Conservation (phyloP, 108 stramenopile species). For the Pseudonitzschia pungens region DNA sequence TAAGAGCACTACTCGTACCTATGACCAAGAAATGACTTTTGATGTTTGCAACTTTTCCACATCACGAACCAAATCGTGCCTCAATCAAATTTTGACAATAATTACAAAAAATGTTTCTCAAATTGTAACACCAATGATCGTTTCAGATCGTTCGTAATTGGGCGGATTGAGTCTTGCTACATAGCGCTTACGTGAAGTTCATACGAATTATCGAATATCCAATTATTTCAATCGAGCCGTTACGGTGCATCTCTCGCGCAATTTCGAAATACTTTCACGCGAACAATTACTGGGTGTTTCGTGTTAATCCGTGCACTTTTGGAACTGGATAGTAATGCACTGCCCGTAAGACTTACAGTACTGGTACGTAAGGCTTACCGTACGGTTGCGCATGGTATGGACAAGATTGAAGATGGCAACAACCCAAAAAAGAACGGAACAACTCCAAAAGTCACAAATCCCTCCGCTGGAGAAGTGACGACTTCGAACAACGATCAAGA, state of each 20-base stretch:
- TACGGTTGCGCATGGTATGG: too few species aligned
- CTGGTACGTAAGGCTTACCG: too few species aligned
- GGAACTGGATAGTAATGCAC: too few species aligned
- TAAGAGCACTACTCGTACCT: too few species aligned
- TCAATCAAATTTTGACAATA: too few species aligned
- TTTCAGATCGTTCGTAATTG: not conserved
- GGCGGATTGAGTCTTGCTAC: not conserved
- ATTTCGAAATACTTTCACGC: not conserved
- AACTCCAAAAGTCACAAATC: not conserved
- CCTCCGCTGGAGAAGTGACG: not conserved
- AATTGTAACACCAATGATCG: not conserved
- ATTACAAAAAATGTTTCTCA: not conserved
- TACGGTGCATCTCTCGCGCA: not conserved
- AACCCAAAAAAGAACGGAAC: not conserved
- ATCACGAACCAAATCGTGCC: too few species aligned
- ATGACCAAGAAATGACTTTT: not conserved
- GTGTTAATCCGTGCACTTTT: too few species aligned
- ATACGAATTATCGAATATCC: not conserved
- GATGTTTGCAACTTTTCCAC: not conserved
- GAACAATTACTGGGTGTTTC: not conserved
- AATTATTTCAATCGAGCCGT: not conserved
- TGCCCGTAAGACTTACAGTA: too few species aligned
- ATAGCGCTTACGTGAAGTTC: not conserved
- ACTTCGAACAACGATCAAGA: not conserved
- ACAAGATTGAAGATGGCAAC: not conserved